Conservation (phyloP, 2,329 filamentous ascomycete genomes). For the Talaromyces sp. region DNA sequence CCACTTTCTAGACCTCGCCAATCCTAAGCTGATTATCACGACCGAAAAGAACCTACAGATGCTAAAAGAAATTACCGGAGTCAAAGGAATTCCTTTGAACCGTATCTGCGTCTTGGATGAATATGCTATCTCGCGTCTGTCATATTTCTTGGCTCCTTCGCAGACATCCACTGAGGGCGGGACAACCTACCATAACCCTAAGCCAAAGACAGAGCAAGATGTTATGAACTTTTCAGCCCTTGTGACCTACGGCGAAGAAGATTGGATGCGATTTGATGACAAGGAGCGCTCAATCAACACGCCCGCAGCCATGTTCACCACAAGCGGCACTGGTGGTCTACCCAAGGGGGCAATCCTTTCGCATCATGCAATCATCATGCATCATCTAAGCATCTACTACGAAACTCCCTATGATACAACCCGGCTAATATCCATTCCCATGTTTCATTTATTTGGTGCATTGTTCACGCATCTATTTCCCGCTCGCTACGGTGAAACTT, state of each 20-base stretch:
- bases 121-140: conserved; percentile 4
- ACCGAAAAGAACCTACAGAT: conserved; percentile 30
- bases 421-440: conserved; percentile 46
- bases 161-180: not conserved
- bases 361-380: conserved; percentile 54
- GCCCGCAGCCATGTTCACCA: conserved; percentile 48
- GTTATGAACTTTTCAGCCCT: conserved; percentile 25
- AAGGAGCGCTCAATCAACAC: conserved; percentile 41
- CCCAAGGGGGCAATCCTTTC: conserved; percentile 57
- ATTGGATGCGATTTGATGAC: conserved; percentile 45
- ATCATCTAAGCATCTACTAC: conserved; percentile 38
- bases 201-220: not conserved
- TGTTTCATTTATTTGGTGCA: conserved; percentile 50
- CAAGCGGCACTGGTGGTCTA: conserved; percentile 55
- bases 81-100: conserved; percentile 3
- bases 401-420: conserved; percentile 36
- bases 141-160: not conserved
- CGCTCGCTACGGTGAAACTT: conserved; percentile 40
- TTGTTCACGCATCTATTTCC: conserved; percentile 44
- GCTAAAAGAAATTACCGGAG: conserved; percentile 14
- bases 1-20: conserved; percentile 41
- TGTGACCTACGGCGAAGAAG: conserved; percentile 39
- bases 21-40: conserved; percentile 44
- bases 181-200: not conserved
- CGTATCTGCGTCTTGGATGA: conserved; percentile 12